phyloP scores from a whole-genome alignment of 2,329 filamentous ascomycete genomes.

The Apiospora aurea region DNA sequence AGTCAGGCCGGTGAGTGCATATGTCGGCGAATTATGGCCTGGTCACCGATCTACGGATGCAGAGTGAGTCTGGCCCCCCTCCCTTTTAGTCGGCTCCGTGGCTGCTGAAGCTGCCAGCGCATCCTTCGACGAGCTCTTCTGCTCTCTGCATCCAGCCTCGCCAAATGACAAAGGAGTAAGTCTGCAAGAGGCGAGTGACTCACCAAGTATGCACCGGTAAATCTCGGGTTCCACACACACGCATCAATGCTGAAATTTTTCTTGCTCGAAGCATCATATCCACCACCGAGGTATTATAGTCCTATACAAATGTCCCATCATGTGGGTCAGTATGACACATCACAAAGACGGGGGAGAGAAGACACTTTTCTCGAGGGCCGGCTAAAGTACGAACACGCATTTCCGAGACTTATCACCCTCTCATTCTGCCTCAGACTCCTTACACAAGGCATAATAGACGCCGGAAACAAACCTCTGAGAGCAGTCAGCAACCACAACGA shows the following conservation, averaged over 20 bases:
- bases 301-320: not conserved
- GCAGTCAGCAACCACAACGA: not conserved
- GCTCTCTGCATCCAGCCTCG: not conserved
- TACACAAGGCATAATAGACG: not conserved
- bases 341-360: not conserved
- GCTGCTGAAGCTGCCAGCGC: conserved; percentile 1
- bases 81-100: not conserved
- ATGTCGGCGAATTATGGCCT: not conserved
- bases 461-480: not conserved
- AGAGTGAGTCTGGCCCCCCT: not conserved
- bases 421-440: not conserved
- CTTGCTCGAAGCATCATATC: not conserved
- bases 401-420: not conserved
- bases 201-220: not conserved
- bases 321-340: not conserved
- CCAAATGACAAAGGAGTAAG: not conserved
- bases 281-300: not conserved
- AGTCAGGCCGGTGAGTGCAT: conserved; percentile 8
- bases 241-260: not conserved
- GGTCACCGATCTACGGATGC: not conserved
- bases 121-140: not conserved
- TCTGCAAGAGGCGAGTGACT: not conserved
- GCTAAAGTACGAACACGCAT: not conserved
- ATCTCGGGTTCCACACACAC: conserved; percentile 1
- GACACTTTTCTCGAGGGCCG: not conserved